Base-by-base conservation (phyloP, 208 protist genomes). In the Porcisia hertigi region DNA sequence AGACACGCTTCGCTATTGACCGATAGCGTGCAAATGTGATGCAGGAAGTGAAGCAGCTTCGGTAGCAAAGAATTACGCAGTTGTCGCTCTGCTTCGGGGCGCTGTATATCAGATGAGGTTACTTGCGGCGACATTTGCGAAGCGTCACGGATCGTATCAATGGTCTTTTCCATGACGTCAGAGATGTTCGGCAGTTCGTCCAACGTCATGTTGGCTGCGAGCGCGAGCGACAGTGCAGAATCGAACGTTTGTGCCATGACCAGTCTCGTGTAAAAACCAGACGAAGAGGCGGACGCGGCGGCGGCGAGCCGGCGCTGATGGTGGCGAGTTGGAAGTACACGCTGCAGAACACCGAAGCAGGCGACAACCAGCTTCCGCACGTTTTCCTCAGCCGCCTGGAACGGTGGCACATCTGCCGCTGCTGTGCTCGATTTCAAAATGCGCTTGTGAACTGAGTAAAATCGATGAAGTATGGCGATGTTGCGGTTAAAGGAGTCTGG, bases 1-100 rank as follows among this genome's bases (percentile, higher is more conserved):
- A 75, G 53, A 34, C 55, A 75, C 14, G 39, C 23, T 23, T 75
- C 71, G 57, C 65, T 41, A 20, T 34, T 57, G 58, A 65, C 16
- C 1, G 55, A 47, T 6, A 75, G 57, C 3, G 14, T 54, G 45
- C 71, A 65, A 12, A 75, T n/a, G 12, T 75, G 71, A 12, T 65
- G 39, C 55, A 75, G 55, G n/a, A 75, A 20, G 30, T 62, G 69
- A 9, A 62, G 25, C 41, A 25, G 6, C 47, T 57, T 71, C 14
- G 18, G 47, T 20, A 71, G 66, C 12, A 71, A 57, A 12, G 47
- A 57, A 49, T 49, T 62, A 4, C 49, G 69, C 30, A 57, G 47
- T 18, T 72, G 18, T 11, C 54, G 52, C 36, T 72, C 69, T 36
- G 69, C 69, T 20, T 72, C 1, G 69, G 36, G 59, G 30, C 69